A percentile compares a stretch with the other conserved stretches of the same genome.
Evolutionary conservation across 208 protist species (phyloP).

Genomic region (Porcisia hertigi): DNA sequence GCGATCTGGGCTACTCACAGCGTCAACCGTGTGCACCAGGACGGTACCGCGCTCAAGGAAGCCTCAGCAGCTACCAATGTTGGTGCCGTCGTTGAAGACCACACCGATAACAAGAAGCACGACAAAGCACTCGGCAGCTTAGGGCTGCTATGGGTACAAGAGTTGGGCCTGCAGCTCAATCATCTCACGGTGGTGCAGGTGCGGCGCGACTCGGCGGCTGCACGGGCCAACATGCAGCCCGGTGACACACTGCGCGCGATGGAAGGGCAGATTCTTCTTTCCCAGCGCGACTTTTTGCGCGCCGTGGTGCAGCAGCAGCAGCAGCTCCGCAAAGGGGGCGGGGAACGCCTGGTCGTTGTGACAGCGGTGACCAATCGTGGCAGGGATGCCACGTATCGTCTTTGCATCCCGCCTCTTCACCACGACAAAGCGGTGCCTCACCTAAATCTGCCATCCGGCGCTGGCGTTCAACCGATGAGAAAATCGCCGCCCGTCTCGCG

Average conservation of each 20-base stretch:
- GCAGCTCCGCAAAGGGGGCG: background rate
- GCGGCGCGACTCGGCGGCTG: conserved; percentile 16
- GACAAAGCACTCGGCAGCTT: background rate
- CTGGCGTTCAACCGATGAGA: background rate
- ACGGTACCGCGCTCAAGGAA: background rate
- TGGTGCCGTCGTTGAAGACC: background rate
- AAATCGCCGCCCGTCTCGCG: background rate
- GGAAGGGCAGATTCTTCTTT: conserved; percentile 21
- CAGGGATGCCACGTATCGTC: conserved; percentile 22
- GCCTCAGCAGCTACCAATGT: background rate
- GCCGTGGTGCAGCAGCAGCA: conserved; percentile 11
- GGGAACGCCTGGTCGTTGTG: conserved; percentile 18
- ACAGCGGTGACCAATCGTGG: conserved; percentile 21
- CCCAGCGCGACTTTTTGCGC: conserved; percentile 10
- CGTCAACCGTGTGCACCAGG: background rate
- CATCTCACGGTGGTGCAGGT: conserved; percentile 13
- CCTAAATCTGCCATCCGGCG: background rate
- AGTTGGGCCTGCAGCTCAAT: conserved; percentile 25
- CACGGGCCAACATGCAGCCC: conserved; percentile 29
- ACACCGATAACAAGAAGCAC: background rate
- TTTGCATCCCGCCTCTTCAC: conserved; percentile 18
- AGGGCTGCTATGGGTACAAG: conserved; percentile 1
- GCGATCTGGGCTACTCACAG: background rate
- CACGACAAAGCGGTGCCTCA: background rate
- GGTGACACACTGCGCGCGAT: conserved; percentile 35